Percentiles rank a stretch among this genome's conserved stretches.
Evolutionary conservation across 1,139 yeast genomes (phyloP).

Genomic region (Wickerhamomyces sp.): DNA sequence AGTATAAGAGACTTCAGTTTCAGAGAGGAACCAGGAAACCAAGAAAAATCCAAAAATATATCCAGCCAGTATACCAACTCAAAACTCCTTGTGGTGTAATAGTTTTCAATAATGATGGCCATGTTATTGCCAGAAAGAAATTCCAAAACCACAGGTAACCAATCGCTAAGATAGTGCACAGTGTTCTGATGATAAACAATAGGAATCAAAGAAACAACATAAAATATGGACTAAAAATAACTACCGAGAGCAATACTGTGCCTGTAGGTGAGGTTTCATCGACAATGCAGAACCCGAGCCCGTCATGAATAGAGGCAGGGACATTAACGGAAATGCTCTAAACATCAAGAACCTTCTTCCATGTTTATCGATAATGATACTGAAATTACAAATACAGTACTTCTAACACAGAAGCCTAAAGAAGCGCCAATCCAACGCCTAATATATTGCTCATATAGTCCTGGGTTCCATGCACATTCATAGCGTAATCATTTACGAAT

Average conservation of each 20-base stretch:
- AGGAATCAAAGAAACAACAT: constrained; percentile 87
- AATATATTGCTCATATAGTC: too few relatives aligned
- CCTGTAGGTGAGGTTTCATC: constrained; percentile 39
- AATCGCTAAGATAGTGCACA: constrained; percentile 83
- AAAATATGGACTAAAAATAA: constrained; percentile 67
- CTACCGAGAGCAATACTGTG: constrained; percentile 67
- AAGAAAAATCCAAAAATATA: constrained; percentile 60
- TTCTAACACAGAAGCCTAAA: constrained; percentile 82
- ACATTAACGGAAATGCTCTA: constrained; percentile 73
- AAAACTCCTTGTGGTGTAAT: constrained; percentile 82
- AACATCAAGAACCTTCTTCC: constrained; percentile 74
- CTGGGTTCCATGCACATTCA: too few relatives aligned
- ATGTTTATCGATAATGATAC: constrained; percentile 76
- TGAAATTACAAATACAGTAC: constrained; percentile 78
- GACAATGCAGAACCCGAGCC: constrained; percentile 70
- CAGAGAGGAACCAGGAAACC: constrained; percentile 67
- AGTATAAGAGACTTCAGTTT: constrained; percentile 65
- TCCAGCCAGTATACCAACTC: constrained; percentile 89
- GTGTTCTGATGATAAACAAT: constrained; percentile 74
- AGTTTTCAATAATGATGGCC: constrained; percentile 68
- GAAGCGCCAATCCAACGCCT: constrained; percentile 82
- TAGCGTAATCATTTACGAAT: too few relatives aligned
- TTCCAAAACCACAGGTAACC: constrained; percentile 86
- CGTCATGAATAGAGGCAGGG: constrained; percentile 65
- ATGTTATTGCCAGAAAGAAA: constrained; percentile 73